Evolutionary conservation across 139 green algal genomes (phyloP), one percentile per base, ranked within the genome.

Genomic region (Chlorella sp.): DNA sequence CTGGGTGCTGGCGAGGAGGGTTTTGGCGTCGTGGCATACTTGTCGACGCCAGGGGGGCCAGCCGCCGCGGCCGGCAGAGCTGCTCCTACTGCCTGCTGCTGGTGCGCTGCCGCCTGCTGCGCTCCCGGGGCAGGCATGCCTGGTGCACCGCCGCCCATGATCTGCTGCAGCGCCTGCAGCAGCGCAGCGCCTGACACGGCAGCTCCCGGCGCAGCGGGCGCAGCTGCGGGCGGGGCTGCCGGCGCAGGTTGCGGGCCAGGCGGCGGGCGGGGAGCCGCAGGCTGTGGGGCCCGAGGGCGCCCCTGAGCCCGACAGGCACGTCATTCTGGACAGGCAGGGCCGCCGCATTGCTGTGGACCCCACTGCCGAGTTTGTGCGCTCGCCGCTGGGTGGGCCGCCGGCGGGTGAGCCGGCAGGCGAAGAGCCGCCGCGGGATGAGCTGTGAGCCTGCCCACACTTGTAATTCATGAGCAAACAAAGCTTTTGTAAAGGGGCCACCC

Each of bases 131-230:
- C 36, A 4, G 40, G 11, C 51, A 60, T 60, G 51, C 51, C 51
- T 3, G 51, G 51, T 11, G 24, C 51, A 3, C 11, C 51, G 2
- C 51, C 51, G 13, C 51, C 51, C 51, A 60, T 60, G 51, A 60
- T 60, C 14, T 60, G 51, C 44, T 78, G 72, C 72, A 78, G 44
- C 72, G 72, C 72, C 43, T 78, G 72, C 72, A 78, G 72, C 72
- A 78, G 44, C 14, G 72, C 72, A 1, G 43, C 26, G 8, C 72
- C 72, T 17, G 72, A 78, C 28, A 78, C 72, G 2, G 43, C 72
- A 13, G 43, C 43, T 9, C 67, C 67, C 30, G 34, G 51, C 16
- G 51, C 51, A 60, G 51, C 51, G 24, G 51, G 51, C 51, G 51
- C 13, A 11, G 51, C 51, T 60, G 51, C 51, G 4, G 51, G 51